Evolutionary conservation across 164 flowering plant genomes (phyloP).

Genomic region (Macadamia integrifolia): DNA sequence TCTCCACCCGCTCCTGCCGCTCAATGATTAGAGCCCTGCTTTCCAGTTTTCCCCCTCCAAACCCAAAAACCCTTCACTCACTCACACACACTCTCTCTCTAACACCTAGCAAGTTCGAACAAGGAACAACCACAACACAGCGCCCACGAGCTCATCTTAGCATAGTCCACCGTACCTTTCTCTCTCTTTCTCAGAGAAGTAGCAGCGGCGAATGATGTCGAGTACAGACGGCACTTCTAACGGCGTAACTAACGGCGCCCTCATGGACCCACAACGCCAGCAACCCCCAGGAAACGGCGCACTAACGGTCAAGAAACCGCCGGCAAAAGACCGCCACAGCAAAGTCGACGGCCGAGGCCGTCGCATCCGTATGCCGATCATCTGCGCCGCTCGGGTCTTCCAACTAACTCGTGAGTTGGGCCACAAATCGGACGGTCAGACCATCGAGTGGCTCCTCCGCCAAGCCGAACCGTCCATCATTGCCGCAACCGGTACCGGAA

Average conservation of each 20-base stretch:
- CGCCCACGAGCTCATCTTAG: conserved; percentile 5
- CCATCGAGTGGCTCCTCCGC: conserved; percentile 91
- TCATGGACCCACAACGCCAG: conserved; percentile 29
- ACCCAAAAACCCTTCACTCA: conserved; percentile 4
- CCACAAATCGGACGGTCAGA: conserved; percentile 88
- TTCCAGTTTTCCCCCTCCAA: conserved; percentile 12
- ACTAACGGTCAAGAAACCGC: conserved; percentile 63
- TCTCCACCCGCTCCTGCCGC: conserved; percentile 96
- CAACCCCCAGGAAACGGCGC: conserved; percentile 30
- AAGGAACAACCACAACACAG: neutral
- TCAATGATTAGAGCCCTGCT: conserved; percentile 56
- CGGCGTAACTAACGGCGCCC: conserved; percentile 34
- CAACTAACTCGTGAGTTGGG: conserved; percentile 84
- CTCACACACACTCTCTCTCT: conserved; percentile 9
- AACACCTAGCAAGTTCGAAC: neutral
- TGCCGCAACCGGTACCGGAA: conserved; percentile 90
- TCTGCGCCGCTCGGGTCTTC: conserved; percentile 81
- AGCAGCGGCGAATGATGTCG: conserved; percentile 23
- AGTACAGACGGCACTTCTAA: conserved; percentile 30
- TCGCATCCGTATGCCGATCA: conserved; percentile 87
- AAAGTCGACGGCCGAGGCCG: conserved; percentile 88
- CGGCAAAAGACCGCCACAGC: conserved; percentile 87
- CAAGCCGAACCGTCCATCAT: conserved; percentile 94
- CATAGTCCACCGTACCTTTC: conserved; percentile 7
- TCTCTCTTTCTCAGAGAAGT: conserved; percentile 6